These are phyloP conservation scores for Bruguiera sexangula DNA, from an alignment of 345 rosid genomes.

Conservation along the genomic window DNA sequence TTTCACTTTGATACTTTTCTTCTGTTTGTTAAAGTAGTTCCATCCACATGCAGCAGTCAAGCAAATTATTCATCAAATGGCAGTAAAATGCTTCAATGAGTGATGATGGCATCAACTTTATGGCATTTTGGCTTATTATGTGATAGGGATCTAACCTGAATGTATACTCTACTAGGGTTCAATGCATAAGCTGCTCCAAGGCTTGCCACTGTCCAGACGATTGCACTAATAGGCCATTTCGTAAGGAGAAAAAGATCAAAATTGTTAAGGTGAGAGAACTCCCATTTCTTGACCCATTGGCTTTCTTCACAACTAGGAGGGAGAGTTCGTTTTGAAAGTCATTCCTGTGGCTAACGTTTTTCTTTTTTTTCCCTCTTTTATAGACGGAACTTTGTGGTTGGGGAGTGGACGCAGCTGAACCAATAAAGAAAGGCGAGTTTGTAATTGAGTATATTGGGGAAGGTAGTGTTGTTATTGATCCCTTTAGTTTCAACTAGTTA, in stretches of 20 bases:
- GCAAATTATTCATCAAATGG: not conserved
- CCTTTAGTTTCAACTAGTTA: not conserved
- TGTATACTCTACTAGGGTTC: constrained; percentile 47
- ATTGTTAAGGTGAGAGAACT: constrained; percentile 61
- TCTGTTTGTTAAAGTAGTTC: not conserved
- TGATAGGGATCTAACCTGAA: constrained; percentile 9
- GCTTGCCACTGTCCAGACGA: constrained; percentile 74
- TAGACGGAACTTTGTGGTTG: constrained; percentile 94
- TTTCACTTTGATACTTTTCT: not conserved
- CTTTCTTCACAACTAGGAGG: not conserved
- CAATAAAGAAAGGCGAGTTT: constrained; percentile 70
- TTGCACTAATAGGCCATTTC: constrained; percentile 92
- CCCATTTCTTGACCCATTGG: not conserved
- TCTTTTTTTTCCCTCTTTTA: constrained; percentile 22
- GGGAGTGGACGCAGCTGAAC: constrained; percentile 92
- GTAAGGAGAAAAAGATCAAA: constrained; percentile 81
- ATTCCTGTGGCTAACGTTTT: not conserved
- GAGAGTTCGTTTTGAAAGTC: not conserved
- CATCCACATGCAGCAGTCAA: not conserved
- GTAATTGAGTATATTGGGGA: constrained; percentile 91
- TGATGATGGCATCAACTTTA: not conserved
- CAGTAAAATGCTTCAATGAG: not conserved
- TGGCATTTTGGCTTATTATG: constrained; percentile 3
- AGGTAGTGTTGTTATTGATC: constrained; percentile 46
- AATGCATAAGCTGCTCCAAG: constrained; percentile 88